Conservation (phyloP, 805 yeast species). For the Spathaspora arborariae region DNA sequence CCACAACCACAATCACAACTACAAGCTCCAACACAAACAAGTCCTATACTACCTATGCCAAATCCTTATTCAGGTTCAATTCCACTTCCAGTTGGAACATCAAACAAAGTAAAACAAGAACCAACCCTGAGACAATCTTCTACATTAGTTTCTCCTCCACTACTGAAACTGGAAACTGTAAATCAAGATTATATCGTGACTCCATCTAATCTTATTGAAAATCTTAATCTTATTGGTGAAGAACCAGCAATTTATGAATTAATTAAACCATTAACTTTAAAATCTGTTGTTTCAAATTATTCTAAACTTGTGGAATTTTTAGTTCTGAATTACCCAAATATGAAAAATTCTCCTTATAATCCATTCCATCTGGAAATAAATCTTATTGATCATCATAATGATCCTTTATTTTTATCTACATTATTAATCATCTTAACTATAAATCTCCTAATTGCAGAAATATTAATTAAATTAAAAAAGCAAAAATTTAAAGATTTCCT, state of each 20-base stretch:
- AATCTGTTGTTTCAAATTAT: constrained; percentile 20
- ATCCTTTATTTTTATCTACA: constrained; percentile 24
- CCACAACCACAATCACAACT: neutral
- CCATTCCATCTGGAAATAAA: constrained; percentile 12
- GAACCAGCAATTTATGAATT: constrained; percentile 25
- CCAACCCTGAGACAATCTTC: neutral
- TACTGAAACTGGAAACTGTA: neutral
- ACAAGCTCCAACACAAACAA: neutral
- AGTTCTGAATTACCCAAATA: constrained; percentile 12
- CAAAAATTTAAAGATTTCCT: constrained; percentile 20
- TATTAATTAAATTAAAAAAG: constrained; percentile 25
- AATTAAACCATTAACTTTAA: constrained; percentile 26
- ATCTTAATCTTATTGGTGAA: constrained; percentile 19
- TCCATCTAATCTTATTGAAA: constrained; percentile 21
- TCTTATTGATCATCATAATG: constrained; percentile 19
- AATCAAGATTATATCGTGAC: constrained; percentile 12
- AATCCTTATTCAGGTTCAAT: neutral
- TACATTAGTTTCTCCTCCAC: neutral
- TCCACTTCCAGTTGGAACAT: neutral
- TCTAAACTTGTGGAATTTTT: constrained; percentile 22
- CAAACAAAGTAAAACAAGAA: neutral
- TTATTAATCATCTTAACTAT: constrained; percentile 23
- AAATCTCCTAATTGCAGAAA: constrained; percentile 25
- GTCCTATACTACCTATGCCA: neutral
- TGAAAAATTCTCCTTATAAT: constrained; percentile 3